Base-by-base conservation (phyloP, 2,329 filamentous ascomycete genomes). In the Diaporthe citriasiana region DNA sequence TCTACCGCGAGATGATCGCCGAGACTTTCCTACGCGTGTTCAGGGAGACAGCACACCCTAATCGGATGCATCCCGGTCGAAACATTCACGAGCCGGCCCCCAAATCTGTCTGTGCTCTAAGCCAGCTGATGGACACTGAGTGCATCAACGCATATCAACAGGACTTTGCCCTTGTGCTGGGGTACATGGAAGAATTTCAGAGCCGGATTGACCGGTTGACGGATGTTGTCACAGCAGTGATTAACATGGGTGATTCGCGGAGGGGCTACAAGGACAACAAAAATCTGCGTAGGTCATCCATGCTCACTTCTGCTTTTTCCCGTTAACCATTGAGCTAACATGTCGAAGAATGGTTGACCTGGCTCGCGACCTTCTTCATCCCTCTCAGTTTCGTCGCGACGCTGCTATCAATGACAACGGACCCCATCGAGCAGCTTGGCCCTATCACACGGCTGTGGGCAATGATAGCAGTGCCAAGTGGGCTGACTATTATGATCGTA, bases 311-410 rank as follows among this genome's bases (percentile, higher is more conserved):
- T 12, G 30, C 60, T 25, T 30, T 35, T 7, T 4, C 25, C 4
- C 13, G 3, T 10, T 13, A 8, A 22, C 15, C 27, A 22, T 35
- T 3, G 17, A 38, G 30, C 60, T 66, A 66, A 66, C 60, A 66
- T 51, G 3, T 19, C 22, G 8, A 25, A 66, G 60, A 77, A n/a
- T 79, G 80, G 25, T 76, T 82, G 10, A 82, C 80, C 0, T 81
- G 78, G 78, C 74, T 82, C 4, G 81, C 81, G 4, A 82, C 80
- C 0, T 77, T 82, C 68, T 82, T 82, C 74, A 80, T 82, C 22
- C 81, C 81, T 4, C 74, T 82, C 30, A 81, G 80, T 60, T 78
- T 80, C 17, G 75, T 82, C 4, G 78, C 81, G 19, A 77, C 77
- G 1, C 71, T 80, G 33, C 79, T 82, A 10, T 80, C 79, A 19